phyloP scores from a whole-genome alignment of 129 eudicot genomes.

The Glebionis coronaria region DNA sequence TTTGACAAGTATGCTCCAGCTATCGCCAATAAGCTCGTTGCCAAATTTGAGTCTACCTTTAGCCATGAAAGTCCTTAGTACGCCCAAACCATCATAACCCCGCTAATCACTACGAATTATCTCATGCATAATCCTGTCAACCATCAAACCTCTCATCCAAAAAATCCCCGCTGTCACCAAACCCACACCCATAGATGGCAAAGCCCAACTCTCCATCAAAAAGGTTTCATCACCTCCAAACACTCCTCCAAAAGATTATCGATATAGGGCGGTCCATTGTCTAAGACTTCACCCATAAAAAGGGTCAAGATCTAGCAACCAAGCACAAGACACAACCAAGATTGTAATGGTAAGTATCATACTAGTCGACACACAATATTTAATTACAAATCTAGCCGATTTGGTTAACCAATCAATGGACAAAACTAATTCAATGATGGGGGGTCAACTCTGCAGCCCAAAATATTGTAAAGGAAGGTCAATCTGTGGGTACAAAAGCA shows the following conservation, averaged over 20 bases:
- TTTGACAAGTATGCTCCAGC: constrained; percentile 60
- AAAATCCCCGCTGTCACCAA: constrained; percentile 1
- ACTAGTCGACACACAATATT: constrained; percentile 5
- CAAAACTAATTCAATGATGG: constrained; percentile 18
- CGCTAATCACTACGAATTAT: constrained; percentile 13
- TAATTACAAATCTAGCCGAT: constrained; percentile 7
- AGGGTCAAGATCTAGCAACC: constrained; percentile 12
- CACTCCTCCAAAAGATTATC: background rate
- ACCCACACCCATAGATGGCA: background rate
- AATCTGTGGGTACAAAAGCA: constrained; percentile 38
- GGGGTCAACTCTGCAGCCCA: constrained; percentile 26
- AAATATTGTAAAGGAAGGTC: constrained; percentile 32
- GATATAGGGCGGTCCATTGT: background rate
- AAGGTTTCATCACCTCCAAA: background rate
- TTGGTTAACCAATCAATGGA: constrained; percentile 13
- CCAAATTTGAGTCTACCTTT: constrained; percentile 21
- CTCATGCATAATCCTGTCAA: background rate
- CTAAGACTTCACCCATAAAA: constrained; percentile 14
- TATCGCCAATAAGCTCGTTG: constrained; percentile 33
- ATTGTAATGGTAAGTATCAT: constrained; percentile 17
- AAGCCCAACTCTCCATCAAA: background rate
- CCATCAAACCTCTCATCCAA: constrained; percentile 11
- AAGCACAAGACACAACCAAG: constrained; percentile 17
- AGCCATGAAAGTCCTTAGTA: background rate
- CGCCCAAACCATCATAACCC: background rate